A percentile compares a stretch with the other conserved stretches of the same genome.
These are phyloP conservation scores for Medicago ruthenica DNA, from an alignment of 306 rosid genomes.

Conservation along the genomic window DNA sequence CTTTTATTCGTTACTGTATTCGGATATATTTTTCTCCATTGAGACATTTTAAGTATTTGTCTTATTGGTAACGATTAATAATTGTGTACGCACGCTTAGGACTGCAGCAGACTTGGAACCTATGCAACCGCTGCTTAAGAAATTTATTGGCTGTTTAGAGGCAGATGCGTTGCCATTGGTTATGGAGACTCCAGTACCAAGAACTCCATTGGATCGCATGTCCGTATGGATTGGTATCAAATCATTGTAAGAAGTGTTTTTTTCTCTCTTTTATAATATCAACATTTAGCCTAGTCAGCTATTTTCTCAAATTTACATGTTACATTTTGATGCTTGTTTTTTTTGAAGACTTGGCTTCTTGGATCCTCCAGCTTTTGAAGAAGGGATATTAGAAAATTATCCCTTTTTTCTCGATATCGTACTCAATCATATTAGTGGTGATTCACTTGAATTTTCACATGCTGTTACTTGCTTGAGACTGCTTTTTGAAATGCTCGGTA, in stretches of 20 bases:
- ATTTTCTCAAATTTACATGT: slow-evolving; percentile 40
- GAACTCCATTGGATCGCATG: slow-evolving; percentile 70
- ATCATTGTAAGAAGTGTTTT: slow-evolving; percentile 76
- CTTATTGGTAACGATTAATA: slow-evolving; percentile 28
- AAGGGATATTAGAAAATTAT: slow-evolving; percentile 93
- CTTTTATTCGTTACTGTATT: slow-evolving; percentile 26
- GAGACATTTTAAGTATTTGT: slow-evolving; percentile 26
- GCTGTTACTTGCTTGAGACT: slow-evolving; percentile 90
- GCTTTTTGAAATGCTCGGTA: slow-evolving; percentile 94
- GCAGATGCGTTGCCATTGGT: slow-evolving; percentile 67
- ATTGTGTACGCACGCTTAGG: slow-evolving; percentile 51
- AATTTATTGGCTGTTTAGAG: slow-evolving; percentile 79
- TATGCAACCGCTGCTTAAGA: slow-evolving; percentile 90
- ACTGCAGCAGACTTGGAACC: slow-evolving; percentile 83
- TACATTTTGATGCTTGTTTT: slow-evolving; percentile 35
- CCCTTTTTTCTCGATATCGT: slow-evolving; percentile 92
- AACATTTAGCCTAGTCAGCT: slow-evolving; percentile 7
- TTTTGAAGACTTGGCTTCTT: slow-evolving; percentile 87
- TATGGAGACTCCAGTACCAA: slow-evolving; percentile 62
- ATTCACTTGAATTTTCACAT: slow-evolving; percentile 85
- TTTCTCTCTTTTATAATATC: slow-evolving; percentile 30
- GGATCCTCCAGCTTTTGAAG: slow-evolving; percentile 95
- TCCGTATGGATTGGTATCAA: slow-evolving; percentile 92
- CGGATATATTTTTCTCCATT: slow-evolving; percentile 27
- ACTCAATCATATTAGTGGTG: slow-evolving; percentile 89